phyloP scores from a whole-genome alignment of 768 basidiomycete species.

The Collybiopsis confluens region DNA sequence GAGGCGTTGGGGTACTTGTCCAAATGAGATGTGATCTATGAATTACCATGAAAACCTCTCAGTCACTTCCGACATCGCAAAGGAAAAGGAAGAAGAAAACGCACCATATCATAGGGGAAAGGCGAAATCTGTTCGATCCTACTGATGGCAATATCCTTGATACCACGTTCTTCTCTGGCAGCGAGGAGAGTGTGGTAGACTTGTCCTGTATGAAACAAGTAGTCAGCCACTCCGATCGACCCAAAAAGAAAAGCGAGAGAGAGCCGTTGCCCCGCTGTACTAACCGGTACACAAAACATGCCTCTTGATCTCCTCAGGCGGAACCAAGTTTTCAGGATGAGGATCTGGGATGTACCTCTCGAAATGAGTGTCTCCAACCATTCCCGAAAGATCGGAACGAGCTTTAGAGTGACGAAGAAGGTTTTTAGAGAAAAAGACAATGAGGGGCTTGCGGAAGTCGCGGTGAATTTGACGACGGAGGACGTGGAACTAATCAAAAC shows the following conservation, averaged over 20 bases:
- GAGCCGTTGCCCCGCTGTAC: too few relatives aligned
- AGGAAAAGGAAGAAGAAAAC: conserved; percentile 18
- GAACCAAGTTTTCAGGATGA: conserved; percentile 64
- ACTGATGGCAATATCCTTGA: conserved; percentile 92
- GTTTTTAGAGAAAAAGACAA: conserved; percentile 96
- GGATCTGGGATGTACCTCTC: conserved; percentile 89
- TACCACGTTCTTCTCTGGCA: conserved; percentile 86
- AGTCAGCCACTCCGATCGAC: too few relatives aligned
- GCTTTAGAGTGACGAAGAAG: conserved; percentile 93
- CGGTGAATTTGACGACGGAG: conserved; percentile 95
- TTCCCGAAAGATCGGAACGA: conserved; percentile 81
- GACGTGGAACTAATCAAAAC: conserved; percentile 96
- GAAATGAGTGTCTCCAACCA: conserved; percentile 87
- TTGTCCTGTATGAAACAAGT: too few relatives aligned
- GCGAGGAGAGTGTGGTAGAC: conserved; percentile 88
- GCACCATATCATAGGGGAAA: conserved; percentile 91
- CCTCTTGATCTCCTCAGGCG: conserved; percentile 82
- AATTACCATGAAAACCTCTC: conserved; percentile 6
- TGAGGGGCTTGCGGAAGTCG: conserved; percentile 96
- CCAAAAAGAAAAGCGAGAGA: too few relatives aligned
- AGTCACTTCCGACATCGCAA: background rate
- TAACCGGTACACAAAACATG: conserved; percentile 87
- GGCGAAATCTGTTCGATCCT: conserved; percentile 94
- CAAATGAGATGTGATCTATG: conserved; percentile 83
- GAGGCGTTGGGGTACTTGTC: conserved; percentile 97